Conservation (phyloP, 83 land plant genomes). For the Isoetes engelmannii region DNA sequence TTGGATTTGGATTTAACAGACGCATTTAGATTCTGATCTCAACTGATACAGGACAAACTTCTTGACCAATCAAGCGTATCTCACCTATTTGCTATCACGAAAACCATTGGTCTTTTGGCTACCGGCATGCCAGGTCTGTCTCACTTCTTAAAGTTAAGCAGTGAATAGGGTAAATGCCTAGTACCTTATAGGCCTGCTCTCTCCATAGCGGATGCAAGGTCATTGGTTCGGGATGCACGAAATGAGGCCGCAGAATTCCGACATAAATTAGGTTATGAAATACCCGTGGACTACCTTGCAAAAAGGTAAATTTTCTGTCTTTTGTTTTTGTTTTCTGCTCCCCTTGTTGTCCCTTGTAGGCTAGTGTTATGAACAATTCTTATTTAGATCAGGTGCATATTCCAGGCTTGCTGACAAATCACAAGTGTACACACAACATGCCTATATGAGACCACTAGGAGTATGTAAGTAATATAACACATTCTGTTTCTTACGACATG, state of each 20-base stretch:
- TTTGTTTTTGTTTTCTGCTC: background rate
- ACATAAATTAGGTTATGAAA: constrained; percentile 80
- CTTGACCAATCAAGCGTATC: constrained; percentile 92
- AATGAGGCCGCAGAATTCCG: constrained; percentile 88
- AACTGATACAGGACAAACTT: constrained; percentile 66
- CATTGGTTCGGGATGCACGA: constrained; percentile 76
- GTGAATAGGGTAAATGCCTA: background rate
- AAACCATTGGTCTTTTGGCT: constrained; percentile 74
- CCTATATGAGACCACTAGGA: constrained; percentile 98
- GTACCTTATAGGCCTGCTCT: background rate
- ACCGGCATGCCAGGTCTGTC: constrained; percentile 85
- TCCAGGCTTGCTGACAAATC: constrained; percentile 95
- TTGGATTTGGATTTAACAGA: background rate
- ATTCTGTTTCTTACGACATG: background rate
- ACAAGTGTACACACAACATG: constrained; percentile 95
- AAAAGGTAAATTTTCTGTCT: constrained; percentile 42
- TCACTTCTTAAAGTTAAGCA: background rate
- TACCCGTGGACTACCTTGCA: constrained; percentile 83
- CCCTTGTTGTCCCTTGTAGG: background rate
- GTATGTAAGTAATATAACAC: constrained; percentile 39
- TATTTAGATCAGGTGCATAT: background rate
- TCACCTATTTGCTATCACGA: constrained; percentile 80
- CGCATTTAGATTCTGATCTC: background rate
- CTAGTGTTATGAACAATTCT: background rate
- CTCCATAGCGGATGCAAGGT: constrained; percentile 77